Conservation (phyloP, 1,139 yeast species). For the Arxiozyma telluris region DNA sequence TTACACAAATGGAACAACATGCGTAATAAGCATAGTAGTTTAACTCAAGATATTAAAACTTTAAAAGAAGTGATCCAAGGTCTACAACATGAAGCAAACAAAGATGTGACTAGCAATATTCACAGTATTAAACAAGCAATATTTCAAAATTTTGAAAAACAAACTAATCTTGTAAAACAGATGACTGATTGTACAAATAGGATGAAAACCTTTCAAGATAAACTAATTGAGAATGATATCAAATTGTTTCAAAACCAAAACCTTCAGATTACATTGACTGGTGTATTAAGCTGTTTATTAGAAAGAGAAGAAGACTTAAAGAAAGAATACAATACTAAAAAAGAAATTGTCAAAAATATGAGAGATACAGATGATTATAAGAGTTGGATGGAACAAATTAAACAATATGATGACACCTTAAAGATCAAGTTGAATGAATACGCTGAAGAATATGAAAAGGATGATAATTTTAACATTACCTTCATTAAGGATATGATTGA, state of each 20-base stretch:
- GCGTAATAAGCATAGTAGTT: slow-evolving; percentile 16
- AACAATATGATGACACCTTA: slow-evolving; percentile 37
- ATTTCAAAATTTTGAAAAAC: slow-evolving; percentile 7
- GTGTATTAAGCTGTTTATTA: slow-evolving; percentile 17
- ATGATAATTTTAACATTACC: slow-evolving; percentile 37
- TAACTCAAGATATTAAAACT: slow-evolving; percentile 16
- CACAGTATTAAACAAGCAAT: slow-evolving; percentile 28
- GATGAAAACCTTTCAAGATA: slow-evolving; percentile 13
- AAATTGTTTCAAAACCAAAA: slow-evolving; percentile 18
- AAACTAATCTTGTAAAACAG: slow-evolving; percentile 12
- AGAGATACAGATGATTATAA: slow-evolving; percentile 40
- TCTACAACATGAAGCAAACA: slow-evolving; percentile 18
- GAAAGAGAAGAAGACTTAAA: slow-evolving; percentile 30
- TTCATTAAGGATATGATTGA: slow-evolving; percentile 30
- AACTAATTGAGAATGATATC: slow-evolving; percentile 11
- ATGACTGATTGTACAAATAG: slow-evolving; percentile 9
- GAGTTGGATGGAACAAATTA: slow-evolving; percentile 36
- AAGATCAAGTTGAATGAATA: slow-evolving; percentile 37
- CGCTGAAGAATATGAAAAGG: slow-evolving; percentile 39
- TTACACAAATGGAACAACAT: slow-evolving; percentile 14
- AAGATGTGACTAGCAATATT: slow-evolving; percentile 24
- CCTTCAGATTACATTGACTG: slow-evolving; percentile 18
- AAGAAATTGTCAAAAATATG: slow-evolving; percentile 36
- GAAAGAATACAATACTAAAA: slow-evolving; percentile 36
- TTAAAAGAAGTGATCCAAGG: slow-evolving; percentile 26